Percentiles rank a stretch among this genome's conserved stretches.
phyloP scores from a whole-genome alignment of 306 rosid species.

The Dryas alaskensis region DNA sequence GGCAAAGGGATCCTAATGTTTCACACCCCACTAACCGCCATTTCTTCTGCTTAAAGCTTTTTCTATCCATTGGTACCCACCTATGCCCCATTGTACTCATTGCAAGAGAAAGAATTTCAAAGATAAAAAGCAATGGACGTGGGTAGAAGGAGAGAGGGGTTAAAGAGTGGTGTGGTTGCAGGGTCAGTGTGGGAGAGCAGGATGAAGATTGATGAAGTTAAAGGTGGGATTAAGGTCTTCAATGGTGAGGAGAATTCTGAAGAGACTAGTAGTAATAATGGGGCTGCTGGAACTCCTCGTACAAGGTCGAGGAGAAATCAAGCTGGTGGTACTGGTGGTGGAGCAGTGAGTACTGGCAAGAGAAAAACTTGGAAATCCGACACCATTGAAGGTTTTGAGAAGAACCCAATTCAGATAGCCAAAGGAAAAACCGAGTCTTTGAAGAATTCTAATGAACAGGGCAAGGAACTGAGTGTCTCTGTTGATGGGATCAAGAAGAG shows the following conservation, averaged over 20 bases:
- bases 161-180: slow-evolving; percentile 44
- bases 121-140: slow-evolving; percentile 41
- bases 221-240: slow-evolving; percentile 75
- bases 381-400: slow-evolving; percentile 42
- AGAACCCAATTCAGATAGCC: slow-evolving; percentile 35
- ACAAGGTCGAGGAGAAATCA: slow-evolving; percentile 37
- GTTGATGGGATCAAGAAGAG: slow-evolving; percentile 49
- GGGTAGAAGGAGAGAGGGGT: slow-evolving; percentile 42
- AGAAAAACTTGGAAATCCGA: slow-evolving; percentile 71
- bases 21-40: slow-evolving; percentile 60
- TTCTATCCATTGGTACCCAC: slow-evolving; percentile 30
- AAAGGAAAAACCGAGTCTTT: slow-evolving; percentile 35
- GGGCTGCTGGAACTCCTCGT: slow-evolving; percentile 2
- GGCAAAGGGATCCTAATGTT: slow-evolving; percentile 57
- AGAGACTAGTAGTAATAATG: slow-evolving; percentile 18
- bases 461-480: slow-evolving; percentile 35
- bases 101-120: slow-evolving; percentile 7
- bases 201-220: slow-evolving; percentile 71
- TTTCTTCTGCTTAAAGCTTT: slow-evolving; percentile 56
- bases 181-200: slow-evolving; percentile 93
- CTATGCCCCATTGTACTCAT: slow-evolving; percentile 37
- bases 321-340: slow-evolving; percentile 28
- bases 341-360: slow-evolving; percentile 37
- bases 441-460: slow-evolving; percentile 41
- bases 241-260: slow-evolving; percentile 47